Evolutionary conservation across 140 eudicot genomes (phyloP).

Genomic region (Oenanthe javanica): DNA sequence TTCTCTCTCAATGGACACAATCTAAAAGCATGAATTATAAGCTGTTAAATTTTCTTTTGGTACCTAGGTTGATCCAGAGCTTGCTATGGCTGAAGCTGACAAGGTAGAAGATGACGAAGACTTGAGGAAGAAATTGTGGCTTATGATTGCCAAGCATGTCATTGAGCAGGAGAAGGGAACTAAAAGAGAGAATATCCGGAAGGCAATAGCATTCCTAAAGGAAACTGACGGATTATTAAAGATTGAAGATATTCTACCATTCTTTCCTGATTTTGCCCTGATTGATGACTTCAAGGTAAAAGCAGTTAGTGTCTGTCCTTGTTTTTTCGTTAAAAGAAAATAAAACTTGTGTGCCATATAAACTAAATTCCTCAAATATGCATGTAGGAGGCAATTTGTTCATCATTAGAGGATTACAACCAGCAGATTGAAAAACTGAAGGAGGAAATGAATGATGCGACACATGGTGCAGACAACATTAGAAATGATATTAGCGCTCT

Average conservation of each 20-base stretch:
- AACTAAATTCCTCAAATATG: background rate
- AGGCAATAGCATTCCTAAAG: slow-evolving; percentile 95
- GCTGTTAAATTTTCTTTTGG: slow-evolving; percentile 14
- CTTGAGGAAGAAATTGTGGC: slow-evolving; percentile 89
- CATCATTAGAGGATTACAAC: slow-evolving; percentile 89
- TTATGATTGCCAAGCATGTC: slow-evolving; percentile 98
- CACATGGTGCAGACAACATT: slow-evolving; percentile 90
- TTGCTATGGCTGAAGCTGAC: slow-evolving; percentile 99
- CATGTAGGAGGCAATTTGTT: slow-evolving; percentile 86
- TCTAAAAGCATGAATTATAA: background rate
- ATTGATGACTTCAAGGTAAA: slow-evolving; percentile 83
- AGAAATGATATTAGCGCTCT: slow-evolving; percentile 91
- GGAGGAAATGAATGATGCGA: slow-evolving; percentile 98
- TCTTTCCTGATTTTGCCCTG: slow-evolving; percentile 87
- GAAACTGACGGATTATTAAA: slow-evolving; percentile 91
- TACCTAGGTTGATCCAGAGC: slow-evolving; percentile 88
- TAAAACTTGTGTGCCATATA: background rate
- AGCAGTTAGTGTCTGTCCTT: background rate
- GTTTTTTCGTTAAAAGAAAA: background rate
- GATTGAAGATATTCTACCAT: slow-evolving; percentile 92
- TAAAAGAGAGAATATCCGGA: slow-evolving; percentile 83
- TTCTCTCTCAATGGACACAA: no score
- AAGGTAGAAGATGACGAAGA: slow-evolving; percentile 98
- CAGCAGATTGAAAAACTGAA: slow-evolving; percentile 85
- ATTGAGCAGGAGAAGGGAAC: slow-evolving; percentile 91